Conservation (phyloP, 2,329 filamentous ascomycete species). For the Tolypocladium ovalisporum region DNA sequence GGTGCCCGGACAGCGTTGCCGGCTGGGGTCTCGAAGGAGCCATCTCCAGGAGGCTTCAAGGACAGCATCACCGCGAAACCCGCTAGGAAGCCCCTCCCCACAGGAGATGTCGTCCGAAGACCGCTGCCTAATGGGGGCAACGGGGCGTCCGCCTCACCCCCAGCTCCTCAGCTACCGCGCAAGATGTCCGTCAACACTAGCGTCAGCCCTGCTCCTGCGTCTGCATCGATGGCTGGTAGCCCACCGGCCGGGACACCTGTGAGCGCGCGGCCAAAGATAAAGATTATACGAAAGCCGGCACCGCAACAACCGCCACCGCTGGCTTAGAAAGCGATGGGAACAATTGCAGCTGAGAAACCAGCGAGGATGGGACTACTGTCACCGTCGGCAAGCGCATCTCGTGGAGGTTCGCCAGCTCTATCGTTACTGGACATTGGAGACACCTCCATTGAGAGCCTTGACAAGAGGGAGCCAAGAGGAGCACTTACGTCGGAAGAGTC, state of each 20-base stretch:
- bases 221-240: conserved; percentile 12
- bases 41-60: conserved; percentile 10
- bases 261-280: conserved; percentile 22
- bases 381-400: background rate
- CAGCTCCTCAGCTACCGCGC: conserved; percentile 10
- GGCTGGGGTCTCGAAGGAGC: conserved; percentile 15
- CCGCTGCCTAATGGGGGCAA: conserved; percentile 18
- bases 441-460: background rate
- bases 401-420: background rate
- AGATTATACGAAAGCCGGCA: conserved; percentile 25
- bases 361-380: background rate
- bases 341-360: background rate
- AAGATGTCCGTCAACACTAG: conserved; percentile 15
- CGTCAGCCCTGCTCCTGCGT: conserved; percentile 9
- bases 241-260: conserved; percentile 13
- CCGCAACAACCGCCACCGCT: conserved; percentile 12
- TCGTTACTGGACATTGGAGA: background rate
- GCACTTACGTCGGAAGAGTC: background rate
- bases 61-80: conserved; percentile 23
- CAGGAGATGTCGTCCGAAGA: conserved; percentile 16
- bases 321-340: conserved; percentile 7
- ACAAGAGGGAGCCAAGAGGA: background rate
- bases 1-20: conserved; percentile 22
- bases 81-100: conserved; percentile 23
- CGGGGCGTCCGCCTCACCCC: conserved; percentile 10